Base-by-base conservation (phyloP, 2,329 filamentous ascomycete genomes). In the Mycosphaerella arachidis region DNA sequence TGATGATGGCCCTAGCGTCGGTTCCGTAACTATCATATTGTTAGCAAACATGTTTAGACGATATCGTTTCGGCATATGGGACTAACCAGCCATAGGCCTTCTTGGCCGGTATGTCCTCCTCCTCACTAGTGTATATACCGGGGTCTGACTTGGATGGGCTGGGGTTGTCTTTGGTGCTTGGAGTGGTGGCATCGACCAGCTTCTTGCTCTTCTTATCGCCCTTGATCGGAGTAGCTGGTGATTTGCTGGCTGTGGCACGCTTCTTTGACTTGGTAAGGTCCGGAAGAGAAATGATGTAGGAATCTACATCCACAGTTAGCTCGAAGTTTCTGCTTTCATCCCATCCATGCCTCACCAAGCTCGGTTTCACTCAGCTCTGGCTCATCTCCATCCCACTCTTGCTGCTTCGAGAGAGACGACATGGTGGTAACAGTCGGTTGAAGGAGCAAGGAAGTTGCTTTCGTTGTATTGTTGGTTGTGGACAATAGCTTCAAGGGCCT, bases 241-340 rank as follows among this genome's bases (percentile, higher is more conserved):
- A 1, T 29, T 30, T 35, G 50, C 50, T 35, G 1, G 10, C 9
- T 12, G 33, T 52, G 50, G 29, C 29, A 8, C 20, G 9, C 46
- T 50, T 50, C 46, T 50, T 50, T 27, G 46, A 24, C 20, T 50
- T 50, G 20, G 18, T 27, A 9, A 52, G n/a, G 18, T 56, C 24
- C 24, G 57, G 57, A 29, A 40, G 13, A 7, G 57, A 59, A 33
- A 59, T 30, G 33, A 59, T 56, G 33, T 59, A 59, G 31, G 10
- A 10, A 7, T 56, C 57, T 56, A 24, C 13, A 45, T 8, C 20
- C 13, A 40, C 3, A 27, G 10, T 29, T 9, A 29, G 30, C n/a
- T 16, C 9, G 30, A 35, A 16, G 16, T 35, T 35, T 20, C 27
- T n/a, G 10, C 18, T 30, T 5, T 31, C n/a, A 3, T 30, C 12